Conservation (phyloP, 148 eudicot species). For the Persicaria tinctoria region DNA sequence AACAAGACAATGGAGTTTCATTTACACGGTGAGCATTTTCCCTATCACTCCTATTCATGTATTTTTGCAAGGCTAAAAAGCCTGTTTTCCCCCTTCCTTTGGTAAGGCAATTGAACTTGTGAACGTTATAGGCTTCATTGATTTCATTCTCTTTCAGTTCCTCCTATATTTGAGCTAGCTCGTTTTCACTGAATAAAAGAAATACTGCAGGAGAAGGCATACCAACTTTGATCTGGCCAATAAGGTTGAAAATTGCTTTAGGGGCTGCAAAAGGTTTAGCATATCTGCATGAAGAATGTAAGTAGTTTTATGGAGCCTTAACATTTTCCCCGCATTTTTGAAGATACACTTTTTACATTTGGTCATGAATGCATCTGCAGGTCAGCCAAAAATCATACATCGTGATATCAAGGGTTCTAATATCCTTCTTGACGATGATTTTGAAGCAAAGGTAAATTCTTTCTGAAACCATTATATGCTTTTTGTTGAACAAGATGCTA, state of each 20-base stretch:
- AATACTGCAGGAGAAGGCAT: conserved; percentile 7
- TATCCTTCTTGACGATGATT: conserved; percentile 7
- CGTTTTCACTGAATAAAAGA: conserved; percentile 3
- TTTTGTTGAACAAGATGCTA: background rate
- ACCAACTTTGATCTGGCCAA: background rate
- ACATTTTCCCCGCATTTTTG: background rate
- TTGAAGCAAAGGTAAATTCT: conserved; percentile 12
- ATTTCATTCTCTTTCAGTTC: background rate
- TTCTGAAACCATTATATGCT: background rate
- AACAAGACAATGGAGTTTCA: conserved; percentile 12
- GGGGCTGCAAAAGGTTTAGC: conserved; percentile 13
- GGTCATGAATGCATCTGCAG: conserved; percentile 2
- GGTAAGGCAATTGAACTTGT: background rate
- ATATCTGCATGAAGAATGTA: conserved; percentile 12
- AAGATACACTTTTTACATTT: background rate
- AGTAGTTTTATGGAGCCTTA: background rate
- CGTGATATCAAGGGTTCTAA: conserved; percentile 14
- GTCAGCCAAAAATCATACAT: conserved; percentile 13
- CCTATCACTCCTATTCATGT: background rate
- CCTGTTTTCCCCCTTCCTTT: background rate
- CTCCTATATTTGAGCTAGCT: background rate
- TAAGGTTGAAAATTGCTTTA: conserved; percentile 11
- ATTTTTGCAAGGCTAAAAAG: conserved; percentile 1
- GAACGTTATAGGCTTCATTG: background rate
- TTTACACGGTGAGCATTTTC: conserved; percentile 8